Percentiles rank a stretch among this genome's conserved stretches.
Conservation (phyloP, 2,329 filamentous ascomycete genomes). For the Teratosphaeria viscida region DNA sequence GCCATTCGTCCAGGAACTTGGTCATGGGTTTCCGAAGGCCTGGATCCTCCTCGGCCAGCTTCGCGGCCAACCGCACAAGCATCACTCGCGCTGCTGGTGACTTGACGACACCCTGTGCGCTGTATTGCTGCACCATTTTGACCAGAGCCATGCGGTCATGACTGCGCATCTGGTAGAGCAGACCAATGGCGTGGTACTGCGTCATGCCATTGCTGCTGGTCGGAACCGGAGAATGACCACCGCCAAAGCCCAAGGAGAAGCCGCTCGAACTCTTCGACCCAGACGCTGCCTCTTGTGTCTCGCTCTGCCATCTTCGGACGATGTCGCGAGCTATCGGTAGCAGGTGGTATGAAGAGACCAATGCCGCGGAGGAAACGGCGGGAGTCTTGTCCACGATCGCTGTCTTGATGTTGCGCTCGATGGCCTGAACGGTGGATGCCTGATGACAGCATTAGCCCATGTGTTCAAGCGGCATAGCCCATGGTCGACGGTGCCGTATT, state of each 20-base stretch:
- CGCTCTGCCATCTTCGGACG: constrained; percentile 94
- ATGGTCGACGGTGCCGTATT: too few relatives aligned
- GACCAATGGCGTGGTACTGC: constrained; percentile 95
- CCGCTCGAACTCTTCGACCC: constrained; percentile 79
- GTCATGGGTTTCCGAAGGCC: constrained; percentile 92
- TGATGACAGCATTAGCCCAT: constrained; percentile 29
- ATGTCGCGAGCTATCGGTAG: constrained; percentile 93
- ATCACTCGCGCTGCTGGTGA: constrained; percentile 87
- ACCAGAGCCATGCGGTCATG: constrained; percentile 97
- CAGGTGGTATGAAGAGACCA: constrained; percentile 95
- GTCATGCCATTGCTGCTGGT: constrained; percentile 85
- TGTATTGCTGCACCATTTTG: constrained; percentile 99
- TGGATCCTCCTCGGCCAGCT: constrained; percentile 85
- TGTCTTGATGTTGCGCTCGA: constrained; percentile 97
- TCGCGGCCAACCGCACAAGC: constrained; percentile 83
- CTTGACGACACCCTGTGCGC: constrained; percentile 82
- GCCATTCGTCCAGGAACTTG: constrained; percentile 88
- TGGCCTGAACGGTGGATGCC: constrained; percentile 91
- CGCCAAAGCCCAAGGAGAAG: constrained; percentile 85
- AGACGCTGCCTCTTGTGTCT: constrained; percentile 92
- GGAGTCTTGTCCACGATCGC: constrained; percentile 99
- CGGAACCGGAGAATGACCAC: constrained; percentile 51
- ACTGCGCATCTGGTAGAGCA: constrained; percentile 94
- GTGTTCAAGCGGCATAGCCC: too few relatives aligned
- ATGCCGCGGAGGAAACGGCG: constrained; percentile 87